Evolutionary conservation across 1,139 yeast genomes (phyloP).

Genomic region (Suhomyces atakaporum): DNA sequence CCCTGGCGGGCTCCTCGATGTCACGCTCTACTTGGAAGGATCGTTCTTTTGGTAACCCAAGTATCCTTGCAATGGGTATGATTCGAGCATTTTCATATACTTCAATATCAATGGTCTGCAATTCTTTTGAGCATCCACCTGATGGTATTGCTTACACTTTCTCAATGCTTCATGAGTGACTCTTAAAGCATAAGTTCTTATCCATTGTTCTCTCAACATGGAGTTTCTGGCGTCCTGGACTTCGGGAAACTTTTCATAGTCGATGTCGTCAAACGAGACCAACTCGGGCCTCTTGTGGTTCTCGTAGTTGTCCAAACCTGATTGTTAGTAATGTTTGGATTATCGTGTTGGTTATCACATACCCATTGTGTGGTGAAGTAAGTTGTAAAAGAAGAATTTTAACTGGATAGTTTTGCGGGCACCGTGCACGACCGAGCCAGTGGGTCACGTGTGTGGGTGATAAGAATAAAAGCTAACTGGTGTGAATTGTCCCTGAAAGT

Average conservation of each 20-base stretch:
- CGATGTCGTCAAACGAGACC: constrained; percentile 83
- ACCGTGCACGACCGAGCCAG: constrained; percentile 8
- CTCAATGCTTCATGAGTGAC: constrained; percentile 73
- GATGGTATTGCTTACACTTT: constrained; percentile 74
- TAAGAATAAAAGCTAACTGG: too few species aligned
- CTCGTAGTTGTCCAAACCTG: constrained; percentile 42
- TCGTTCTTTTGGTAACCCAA: constrained; percentile 85
- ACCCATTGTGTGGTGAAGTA: constrained; percentile 11
- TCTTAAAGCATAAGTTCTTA: constrained; percentile 67
- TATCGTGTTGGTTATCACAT: constrained; percentile 1
- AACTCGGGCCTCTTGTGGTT: constrained; percentile 68
- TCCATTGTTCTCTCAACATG: constrained; percentile 78
- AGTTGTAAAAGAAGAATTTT: constrained; percentile 22
- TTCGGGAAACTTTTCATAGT: constrained; percentile 65
- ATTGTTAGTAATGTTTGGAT: constrained; percentile 15
- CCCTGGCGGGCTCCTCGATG: not conserved
- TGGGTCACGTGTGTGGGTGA: not conserved
- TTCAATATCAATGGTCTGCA: constrained; percentile 64
- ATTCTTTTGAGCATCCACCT: constrained; percentile 75
- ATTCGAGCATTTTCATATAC: constrained; percentile 75
- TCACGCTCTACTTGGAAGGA: constrained; percentile 57
- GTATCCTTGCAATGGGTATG: constrained; percentile 67
- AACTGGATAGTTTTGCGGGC: constrained; percentile 20
- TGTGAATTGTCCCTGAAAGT: too few species aligned
- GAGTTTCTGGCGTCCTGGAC: constrained; percentile 75